Percentiles rank a stretch among this genome's conserved stretches.
phyloP scores from a whole-genome alignment of 768 basidiomycete species.

The Cantharellus anzutake region DNA sequence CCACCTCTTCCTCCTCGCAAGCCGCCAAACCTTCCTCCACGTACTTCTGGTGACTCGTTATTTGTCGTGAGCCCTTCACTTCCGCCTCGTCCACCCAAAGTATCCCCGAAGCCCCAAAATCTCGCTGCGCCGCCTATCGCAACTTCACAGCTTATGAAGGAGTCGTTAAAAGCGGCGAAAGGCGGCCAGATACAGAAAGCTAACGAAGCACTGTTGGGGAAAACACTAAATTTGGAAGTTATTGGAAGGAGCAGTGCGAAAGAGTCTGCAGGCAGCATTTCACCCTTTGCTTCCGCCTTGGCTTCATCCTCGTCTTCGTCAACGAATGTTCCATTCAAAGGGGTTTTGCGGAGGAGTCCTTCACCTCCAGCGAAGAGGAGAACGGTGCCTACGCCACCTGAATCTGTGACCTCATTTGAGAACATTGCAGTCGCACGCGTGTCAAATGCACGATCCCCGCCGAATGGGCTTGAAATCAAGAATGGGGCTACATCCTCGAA shows the following conservation, averaged over 20 bases:
- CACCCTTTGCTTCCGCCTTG: neutral
- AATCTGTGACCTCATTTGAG: neutral
- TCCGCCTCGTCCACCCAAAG: neutral
- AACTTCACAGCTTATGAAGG: constrained; percentile 5
- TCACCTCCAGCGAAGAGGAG: neutral
- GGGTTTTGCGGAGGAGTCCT: neutral
- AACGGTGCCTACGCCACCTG: neutral
- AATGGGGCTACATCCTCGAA: neutral
- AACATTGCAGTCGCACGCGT: neutral
- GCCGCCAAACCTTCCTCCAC: neutral
- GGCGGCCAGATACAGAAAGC: neutral
- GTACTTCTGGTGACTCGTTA: neutral
- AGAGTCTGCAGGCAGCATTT: neutral
- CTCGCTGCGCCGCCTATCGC: neutral
- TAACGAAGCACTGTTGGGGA: neutral
- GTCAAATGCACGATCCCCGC: neutral
- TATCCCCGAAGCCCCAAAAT: neutral
- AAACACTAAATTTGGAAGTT: neutral
- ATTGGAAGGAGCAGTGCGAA: neutral
- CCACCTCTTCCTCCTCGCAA: neutral
- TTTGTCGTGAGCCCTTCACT: neutral
- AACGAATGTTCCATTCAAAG: neutral
- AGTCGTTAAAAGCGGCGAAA: constrained; percentile 7
- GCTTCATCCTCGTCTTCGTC: neutral
- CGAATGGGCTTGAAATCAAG: neutral